Base-by-base conservation (phyloP, 768 basidiomycete species). In the Plicaturopsis crispa region DNA sequence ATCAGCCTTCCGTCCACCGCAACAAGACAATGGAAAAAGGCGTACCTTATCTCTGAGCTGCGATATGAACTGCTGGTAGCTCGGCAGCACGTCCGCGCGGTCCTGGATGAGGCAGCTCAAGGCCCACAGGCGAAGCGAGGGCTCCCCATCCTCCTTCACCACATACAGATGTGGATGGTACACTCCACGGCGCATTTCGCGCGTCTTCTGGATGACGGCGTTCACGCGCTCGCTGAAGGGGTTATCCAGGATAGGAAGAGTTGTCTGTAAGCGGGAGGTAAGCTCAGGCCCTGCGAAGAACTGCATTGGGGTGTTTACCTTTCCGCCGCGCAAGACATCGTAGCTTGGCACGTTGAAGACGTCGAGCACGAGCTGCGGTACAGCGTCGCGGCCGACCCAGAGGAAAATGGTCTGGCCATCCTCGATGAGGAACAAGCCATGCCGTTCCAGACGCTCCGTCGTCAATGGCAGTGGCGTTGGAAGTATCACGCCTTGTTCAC, bases 381-480 rank as follows among this genome's bases (percentile, higher is more conserved):
- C 91, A 6, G 96, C 91, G 56, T 98, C 94, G 21, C 92, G 80
- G n/a, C 96, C 96, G 35, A 99, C 78, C 84, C 90, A 98, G 35
- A 98, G 70, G 79, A 99, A 98, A 54, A 99, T 88, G 16, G 88
- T 93, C 60, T 98, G 96, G 1, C 87, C 88, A 57, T 98, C 94
- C 60, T 98, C 96, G 48, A 99, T 96, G 45, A 99, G 62, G 77
- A 84, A 97, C 39, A 99, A 69, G 41, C 96, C 96, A 51, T 98
- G 92, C 35, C 93, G 72, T 60, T 97, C 93, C 38, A 99, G 69
- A 24, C 91, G 73, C 60, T 98, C 94, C n/a, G 89, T 91, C 1
- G 92, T 93, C 41, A 92, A 75, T 18, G 94, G 93, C 4, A 96
- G 67, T 3, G 88, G 74, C 2, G 82, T 79, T 1, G 96, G 96